Percentiles rank a stretch among this genome's conserved stretches.
Conservation (phyloP, 2,329 filamentous ascomycete genomes). For the Pseudogymnoascus sp. region DNA sequence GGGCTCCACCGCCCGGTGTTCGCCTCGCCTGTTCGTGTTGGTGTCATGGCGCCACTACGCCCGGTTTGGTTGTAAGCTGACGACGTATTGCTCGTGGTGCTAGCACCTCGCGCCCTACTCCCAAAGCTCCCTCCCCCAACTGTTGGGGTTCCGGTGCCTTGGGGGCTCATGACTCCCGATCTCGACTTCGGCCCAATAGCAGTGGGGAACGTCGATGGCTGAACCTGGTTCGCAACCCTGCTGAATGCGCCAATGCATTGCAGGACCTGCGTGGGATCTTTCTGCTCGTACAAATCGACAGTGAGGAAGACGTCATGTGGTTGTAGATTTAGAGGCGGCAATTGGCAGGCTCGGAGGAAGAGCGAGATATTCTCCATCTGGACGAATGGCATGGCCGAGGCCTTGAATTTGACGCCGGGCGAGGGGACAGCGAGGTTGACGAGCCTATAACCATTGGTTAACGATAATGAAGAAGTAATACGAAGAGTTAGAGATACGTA, state of each 20-base stretch:
- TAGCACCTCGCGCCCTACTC: conserved; percentile 39
- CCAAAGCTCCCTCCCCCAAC: conserved; percentile 36
- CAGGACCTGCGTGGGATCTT: conserved; percentile 91
- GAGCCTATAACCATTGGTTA: conserved; percentile 40
- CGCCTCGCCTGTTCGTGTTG: conserved; percentile 26
- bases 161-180: conserved; percentile 53
- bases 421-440: conserved; percentile 70
- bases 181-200: conserved; percentile 64
- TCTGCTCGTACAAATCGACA: conserved; percentile 89
- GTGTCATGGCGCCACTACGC: conserved; percentile 33
- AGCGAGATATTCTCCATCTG: conserved; percentile 99
- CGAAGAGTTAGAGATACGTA: conserved; percentile 35
- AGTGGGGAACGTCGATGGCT: conserved; percentile 64
- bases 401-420: conserved; percentile 80
- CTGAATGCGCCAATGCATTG: conserved; percentile 92
- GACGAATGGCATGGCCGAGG: conserved; percentile 88
- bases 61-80: conserved; percentile 37
- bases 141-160: conserved; percentile 50
- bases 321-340: conserved; percentile 74
- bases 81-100: conserved; percentile 51
- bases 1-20: conserved; percentile 53
- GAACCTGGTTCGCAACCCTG: conserved; percentile 66
- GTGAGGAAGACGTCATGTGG: conserved; percentile 95
- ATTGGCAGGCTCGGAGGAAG: conserved; percentile 82
- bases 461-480: not conserved